Percentiles rank a stretch among this genome's conserved stretches.
phyloP scores from a whole-genome alignment of 768 basidiomycete genomes.

The Pleurotus eryngii region DNA sequence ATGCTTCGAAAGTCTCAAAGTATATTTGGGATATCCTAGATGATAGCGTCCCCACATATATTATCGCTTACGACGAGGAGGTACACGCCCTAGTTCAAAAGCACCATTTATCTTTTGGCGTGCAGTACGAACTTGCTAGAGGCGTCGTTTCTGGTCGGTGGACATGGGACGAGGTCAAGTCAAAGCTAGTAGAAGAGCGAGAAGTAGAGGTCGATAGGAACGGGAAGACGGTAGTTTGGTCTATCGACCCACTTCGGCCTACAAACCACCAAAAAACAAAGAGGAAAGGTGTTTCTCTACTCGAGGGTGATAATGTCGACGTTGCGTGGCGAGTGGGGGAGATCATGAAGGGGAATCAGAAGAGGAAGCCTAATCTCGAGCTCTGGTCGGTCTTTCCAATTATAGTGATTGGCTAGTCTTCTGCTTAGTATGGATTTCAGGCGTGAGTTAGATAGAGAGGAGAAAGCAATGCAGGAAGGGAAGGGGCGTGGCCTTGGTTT shows the following conservation, averaged over 20 bases:
- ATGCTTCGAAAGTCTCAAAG: not conserved
- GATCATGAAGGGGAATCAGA: not conserved
- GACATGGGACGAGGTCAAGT: slow-evolving; percentile 33
- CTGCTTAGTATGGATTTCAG: slow-evolving; percentile 21
- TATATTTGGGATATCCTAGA: not conserved
- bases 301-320: slow-evolving; percentile 31
- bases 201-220: slow-evolving; percentile 5
- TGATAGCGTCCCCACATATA: slow-evolving; percentile 13
- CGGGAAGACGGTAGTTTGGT: not conserved
- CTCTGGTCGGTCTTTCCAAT: slow-evolving; percentile 30
- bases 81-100: slow-evolving; percentile 34
- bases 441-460: slow-evolving; percentile 63
- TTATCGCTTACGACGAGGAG: slow-evolving; percentile 34
- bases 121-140: slow-evolving; percentile 43
- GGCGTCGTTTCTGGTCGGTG: slow-evolving; percentile 35
- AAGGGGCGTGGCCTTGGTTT: slow-evolving; percentile 57
- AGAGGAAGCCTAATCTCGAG: slow-evolving; percentile 14
- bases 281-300: slow-evolving; percentile 26
- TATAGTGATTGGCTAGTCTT: not conserved
- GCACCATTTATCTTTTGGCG: slow-evolving; percentile 39
- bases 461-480: slow-evolving; percentile 56
- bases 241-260: slow-evolving; percentile 19
- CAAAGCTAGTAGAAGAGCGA: not conserved
- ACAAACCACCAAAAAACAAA: slow-evolving; percentile 12
- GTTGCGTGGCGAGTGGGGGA: slow-evolving; percentile 14